Conservation (phyloP, 2,329 filamentous ascomycete genomes). For the Xylariales sp. region DNA sequence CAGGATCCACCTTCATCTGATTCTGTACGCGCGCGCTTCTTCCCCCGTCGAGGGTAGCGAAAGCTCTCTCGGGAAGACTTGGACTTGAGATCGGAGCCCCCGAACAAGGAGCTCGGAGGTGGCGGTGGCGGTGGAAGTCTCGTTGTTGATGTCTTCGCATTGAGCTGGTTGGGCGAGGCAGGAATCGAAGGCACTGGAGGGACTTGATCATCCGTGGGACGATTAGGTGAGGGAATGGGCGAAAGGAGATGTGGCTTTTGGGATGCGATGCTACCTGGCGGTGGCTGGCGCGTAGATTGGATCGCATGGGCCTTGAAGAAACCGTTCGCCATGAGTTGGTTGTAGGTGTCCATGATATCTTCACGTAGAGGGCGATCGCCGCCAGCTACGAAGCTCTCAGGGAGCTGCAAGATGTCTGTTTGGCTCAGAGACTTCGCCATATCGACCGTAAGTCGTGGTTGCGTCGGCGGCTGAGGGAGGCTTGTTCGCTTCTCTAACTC, state of each 20-base stretch:
- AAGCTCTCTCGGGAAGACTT: slow-evolving; percentile 13
- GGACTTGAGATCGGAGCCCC: slow-evolving; percentile 5
- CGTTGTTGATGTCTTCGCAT: too few species aligned
- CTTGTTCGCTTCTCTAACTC: slow-evolving; percentile 23
- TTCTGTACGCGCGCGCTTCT: slow-evolving; percentile 41
- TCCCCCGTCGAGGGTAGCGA: slow-evolving; percentile 34
- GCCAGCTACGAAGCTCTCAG: slow-evolving; percentile 7
- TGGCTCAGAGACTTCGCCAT: slow-evolving; percentile 20
- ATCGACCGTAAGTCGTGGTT: slow-evolving; percentile 10
- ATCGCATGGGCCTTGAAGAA: slow-evolving; percentile 58
- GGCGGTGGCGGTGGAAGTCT: too few species aligned
- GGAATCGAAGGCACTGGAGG: too few species aligned
- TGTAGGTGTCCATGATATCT: slow-evolving; percentile 52
- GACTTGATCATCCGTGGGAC: not conserved
- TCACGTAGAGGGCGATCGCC: slow-evolving; percentile 33
- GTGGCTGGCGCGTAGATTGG: slow-evolving; percentile 47
- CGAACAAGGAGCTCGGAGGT: slow-evolving; percentile 23
- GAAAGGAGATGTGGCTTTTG: not conserved
- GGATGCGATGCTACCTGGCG: slow-evolving; percentile 1
- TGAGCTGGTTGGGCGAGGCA: too few species aligned
- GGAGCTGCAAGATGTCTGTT: slow-evolving; percentile 16
- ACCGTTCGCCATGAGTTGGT: slow-evolving; percentile 50
- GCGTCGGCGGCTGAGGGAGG: slow-evolving; percentile 18
- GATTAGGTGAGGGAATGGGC: slow-evolving; percentile 5
- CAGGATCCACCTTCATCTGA: slow-evolving; percentile 24